phyloP scores from a whole-genome alignment of 139 green algal species.

The Micromonas pusilla region DNA sequence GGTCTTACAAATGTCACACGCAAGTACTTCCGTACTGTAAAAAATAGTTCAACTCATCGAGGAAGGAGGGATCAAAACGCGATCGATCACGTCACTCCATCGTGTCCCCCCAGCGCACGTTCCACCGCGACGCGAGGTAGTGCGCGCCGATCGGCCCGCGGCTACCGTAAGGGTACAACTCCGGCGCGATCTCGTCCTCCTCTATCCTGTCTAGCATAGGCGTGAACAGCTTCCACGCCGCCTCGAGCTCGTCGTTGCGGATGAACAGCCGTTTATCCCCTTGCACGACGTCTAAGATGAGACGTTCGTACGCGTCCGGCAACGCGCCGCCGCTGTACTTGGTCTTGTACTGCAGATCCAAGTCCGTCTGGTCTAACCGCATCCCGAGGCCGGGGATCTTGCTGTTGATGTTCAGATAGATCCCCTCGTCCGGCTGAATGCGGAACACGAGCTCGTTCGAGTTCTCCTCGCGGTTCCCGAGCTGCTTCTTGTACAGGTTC shows the following conservation, averaged over 20 bases:
- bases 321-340: slow-evolving; percentile 28
- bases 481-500: slow-evolving; percentile 56
- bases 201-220: slow-evolving; percentile 66
- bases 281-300: slow-evolving; percentile 97
- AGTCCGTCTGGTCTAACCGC: slow-evolving; percentile 69
- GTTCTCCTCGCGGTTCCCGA: slow-evolving; percentile 33
- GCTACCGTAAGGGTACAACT: slow-evolving; percentile 96
- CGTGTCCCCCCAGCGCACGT: slow-evolving; percentile 86
- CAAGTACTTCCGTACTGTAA: too few species aligned
- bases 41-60: too few species aligned
- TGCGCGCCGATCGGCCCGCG: slow-evolving; percentile 89
- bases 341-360: slow-evolving; percentile 87
- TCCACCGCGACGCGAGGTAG: slow-evolving; percentile 94
- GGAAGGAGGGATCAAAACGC: too few species aligned
- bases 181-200: slow-evolving; percentile 58
- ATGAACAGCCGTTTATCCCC: slow-evolving; percentile 84
- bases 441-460: slow-evolving; percentile 98
- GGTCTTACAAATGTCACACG: too few species aligned
- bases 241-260: slow-evolving; percentile 85
- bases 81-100: neutral
- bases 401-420: slow-evolving; percentile 99
- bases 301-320: slow-evolving; percentile 93
- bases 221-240: slow-evolving; percentile 70
- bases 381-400: slow-evolving; percentile 92
- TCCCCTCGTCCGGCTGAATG: slow-evolving; percentile 95